Evolutionary conservation across 1,284 basidiomycete genomes (phyloP).

Genomic region (Neonothopanus nambi): DNA sequence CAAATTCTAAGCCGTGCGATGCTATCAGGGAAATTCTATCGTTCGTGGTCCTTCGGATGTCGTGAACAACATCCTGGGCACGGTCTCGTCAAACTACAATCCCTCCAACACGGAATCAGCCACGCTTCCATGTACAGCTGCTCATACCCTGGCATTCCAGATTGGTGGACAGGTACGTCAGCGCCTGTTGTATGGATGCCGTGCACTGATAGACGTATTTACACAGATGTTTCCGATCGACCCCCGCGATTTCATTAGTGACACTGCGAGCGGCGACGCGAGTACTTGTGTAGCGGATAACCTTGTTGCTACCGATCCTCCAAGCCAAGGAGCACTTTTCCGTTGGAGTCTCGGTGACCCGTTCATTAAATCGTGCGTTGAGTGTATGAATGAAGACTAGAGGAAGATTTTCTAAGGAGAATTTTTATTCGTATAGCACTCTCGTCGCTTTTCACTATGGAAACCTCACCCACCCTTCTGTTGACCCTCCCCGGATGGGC

Average conservation of each 20-base stretch:
- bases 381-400: neutral
- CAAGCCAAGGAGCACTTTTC: constrained; percentile 13
- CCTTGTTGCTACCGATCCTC: constrained; percentile 17
- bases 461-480: constrained; percentile 11
- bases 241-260: constrained; percentile 14
- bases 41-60: constrained; percentile 39
- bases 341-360: constrained; percentile 18
- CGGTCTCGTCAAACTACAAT: constrained; percentile 35
- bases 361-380: constrained; percentile 13
- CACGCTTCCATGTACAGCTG: constrained; percentile 38
- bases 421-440: neutral
- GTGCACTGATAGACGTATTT: neutral
- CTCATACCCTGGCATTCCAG: constrained; percentile 49
- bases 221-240: constrained; percentile 14
- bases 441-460: constrained; percentile 13
- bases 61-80: constrained; percentile 20
- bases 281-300: constrained; percentile 12
- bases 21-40: constrained; percentile 37
- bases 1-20: neutral
- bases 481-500: constrained; percentile 14
- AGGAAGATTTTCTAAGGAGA: neutral
- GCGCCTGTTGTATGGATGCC: neutral
- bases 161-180: constrained; percentile 41
- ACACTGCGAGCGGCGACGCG: constrained; percentile 3
- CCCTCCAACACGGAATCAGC: constrained; percentile 20